Evolutionary conservation across 352 stramenopile species (phyloP), one percentile per base, ranked within the genome.

Genomic region (Pythium angustatum): DNA sequence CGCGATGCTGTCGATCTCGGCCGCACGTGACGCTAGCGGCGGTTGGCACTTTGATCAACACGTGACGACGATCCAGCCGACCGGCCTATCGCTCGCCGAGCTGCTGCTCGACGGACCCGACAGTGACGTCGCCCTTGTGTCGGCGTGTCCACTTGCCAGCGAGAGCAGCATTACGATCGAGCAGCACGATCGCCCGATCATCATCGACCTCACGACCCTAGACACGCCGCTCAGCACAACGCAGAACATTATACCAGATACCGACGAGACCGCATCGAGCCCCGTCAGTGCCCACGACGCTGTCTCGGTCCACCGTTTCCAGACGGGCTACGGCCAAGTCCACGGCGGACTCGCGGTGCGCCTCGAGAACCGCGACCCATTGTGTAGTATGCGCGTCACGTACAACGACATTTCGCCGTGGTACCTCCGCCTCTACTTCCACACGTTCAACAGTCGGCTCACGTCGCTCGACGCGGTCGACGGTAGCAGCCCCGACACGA

Each of bases 381-480:
- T 48, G 7, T 86, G 76, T 40, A 62, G 76, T 21, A 79, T 90
- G 77, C 71, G 52, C 19, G 81, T 93, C 28, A 75, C 60, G 12
- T 93, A 94, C 62, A 68, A 88, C 63, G 84, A 93, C 59, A 64
- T 85, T n/a, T 73, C 90, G 21, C 83, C 86, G n/a, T 94, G 84
- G 84, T 94, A 83, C 60, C 66, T 94, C 21, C 81, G 84, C 8
- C 45, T 93, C 24, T 94, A 91, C 65, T 91, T 90, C 64, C 79
- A 84, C 71, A 86, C 86, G 7, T 83, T 93, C 55, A 68, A 77
- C 31, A 48, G 55, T 5, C 58, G 61, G 5, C 30, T 66, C 11
- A 68, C 68, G 17, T 55, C 66, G 2, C 55, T 60, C 30, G 28
- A 31, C 3, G 59, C 75, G 4, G 64, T 55, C 0, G 28, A 55